phyloP scores from a whole-genome alignment of 2,329 filamentous ascomycete species.

The Colletotrichum falcatum region DNA sequence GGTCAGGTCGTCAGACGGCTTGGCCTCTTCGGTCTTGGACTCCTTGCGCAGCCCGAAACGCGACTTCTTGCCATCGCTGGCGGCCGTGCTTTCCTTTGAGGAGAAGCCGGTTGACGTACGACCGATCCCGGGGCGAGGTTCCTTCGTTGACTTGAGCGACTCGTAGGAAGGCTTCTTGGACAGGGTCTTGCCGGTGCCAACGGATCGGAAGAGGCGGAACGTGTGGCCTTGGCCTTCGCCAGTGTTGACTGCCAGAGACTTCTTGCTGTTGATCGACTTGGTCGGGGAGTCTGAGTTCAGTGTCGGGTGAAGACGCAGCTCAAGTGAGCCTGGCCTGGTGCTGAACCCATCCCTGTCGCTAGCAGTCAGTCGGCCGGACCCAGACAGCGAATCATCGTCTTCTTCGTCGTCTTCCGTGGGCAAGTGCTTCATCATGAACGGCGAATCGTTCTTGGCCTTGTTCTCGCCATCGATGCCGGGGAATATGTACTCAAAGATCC shows the following conservation, averaged over 20 bases:
- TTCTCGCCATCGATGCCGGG: constrained; percentile 78
- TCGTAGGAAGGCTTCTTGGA: constrained; percentile 68
- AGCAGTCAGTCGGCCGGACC: constrained; percentile 53
- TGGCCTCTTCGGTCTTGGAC: constrained; percentile 64
- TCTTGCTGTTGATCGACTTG: constrained; percentile 52
- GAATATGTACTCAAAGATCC: constrained; percentile 97
- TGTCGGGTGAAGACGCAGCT: constrained; percentile 86
- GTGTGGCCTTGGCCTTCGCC: constrained; percentile 55
- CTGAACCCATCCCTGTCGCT: constrained; percentile 64
- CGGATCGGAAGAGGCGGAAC: constrained; percentile 65
- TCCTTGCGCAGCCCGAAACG: constrained; percentile 69
- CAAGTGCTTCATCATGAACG: constrained; percentile 65
- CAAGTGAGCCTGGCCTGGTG: constrained; percentile 79
- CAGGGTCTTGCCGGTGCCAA: constrained; percentile 57
- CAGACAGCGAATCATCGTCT: constrained; percentile 55
- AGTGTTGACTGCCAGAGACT: constrained; percentile 62
- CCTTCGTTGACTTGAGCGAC: constrained; percentile 60
- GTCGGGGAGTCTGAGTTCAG: constrained; percentile 68
- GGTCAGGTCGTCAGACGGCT: constrained; percentile 86
- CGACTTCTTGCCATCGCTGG: constrained; percentile 58
- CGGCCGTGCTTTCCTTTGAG: constrained; percentile 54
- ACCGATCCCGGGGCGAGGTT: constrained; percentile 58
- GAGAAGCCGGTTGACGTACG: constrained; percentile 62
- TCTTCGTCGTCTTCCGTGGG: constrained; percentile 63
- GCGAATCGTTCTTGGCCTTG: constrained; percentile 66